Evolutionary conservation across 2,329 filamentous ascomycete genomes (phyloP).

Genomic region (Ceratocystis albifundus): DNA sequence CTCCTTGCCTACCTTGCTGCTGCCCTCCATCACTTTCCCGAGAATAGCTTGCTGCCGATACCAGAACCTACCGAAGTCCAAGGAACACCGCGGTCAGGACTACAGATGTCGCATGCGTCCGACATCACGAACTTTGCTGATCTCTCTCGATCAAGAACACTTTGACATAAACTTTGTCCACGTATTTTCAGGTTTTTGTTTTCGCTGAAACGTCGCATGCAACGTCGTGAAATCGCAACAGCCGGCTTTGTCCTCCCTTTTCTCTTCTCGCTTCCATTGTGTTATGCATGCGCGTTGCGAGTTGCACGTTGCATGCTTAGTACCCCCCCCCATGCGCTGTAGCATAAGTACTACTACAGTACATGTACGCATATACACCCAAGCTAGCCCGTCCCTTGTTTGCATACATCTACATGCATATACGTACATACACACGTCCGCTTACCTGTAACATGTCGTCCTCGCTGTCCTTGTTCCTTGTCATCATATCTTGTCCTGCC

Average conservation of each 20-base stretch:
- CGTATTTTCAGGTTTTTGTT: no score
- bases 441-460: neutral
- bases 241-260: no score
- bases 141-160: constrained; percentile 1
- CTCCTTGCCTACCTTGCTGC: no score
- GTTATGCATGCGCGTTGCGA: neutral
- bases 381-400: no score
- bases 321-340: neutral
- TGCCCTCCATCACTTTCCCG: no score
- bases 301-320: neutral
- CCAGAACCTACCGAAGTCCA: no score
- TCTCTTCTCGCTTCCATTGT: neutral
- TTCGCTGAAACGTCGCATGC: no score
- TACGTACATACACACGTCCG: neutral
- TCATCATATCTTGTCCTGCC: no score
- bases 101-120: neutral
- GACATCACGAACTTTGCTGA: constrained; percentile 1
- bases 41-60: no score
- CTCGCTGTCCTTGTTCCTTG: no score
- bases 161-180: neutral
- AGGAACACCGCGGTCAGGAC: no score
- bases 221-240: no score
- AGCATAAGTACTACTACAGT: neutral
- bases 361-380: neutral
- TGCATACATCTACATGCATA: neutral